Percentiles rank a stretch among this genome's conserved stretches.
phyloP scores from a whole-genome alignment of 2,329 filamentous ascomycete genomes.

The Arachnomyces sp. region DNA sequence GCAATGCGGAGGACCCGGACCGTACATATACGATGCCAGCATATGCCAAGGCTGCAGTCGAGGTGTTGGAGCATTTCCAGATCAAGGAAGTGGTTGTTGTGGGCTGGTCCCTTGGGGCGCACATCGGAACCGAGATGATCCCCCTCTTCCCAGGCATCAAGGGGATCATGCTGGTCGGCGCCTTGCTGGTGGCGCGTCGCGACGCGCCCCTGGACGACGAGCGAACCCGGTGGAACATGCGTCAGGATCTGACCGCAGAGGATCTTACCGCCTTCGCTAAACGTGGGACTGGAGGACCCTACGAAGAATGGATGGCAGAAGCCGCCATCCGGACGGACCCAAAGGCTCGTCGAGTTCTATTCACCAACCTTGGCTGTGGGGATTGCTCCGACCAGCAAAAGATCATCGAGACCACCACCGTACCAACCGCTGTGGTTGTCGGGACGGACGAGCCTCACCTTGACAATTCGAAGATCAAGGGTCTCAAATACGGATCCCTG shows the following conservation, averaged over 20 bases:
- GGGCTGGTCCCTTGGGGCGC: conserved; percentile 25
- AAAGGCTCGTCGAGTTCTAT: conserved; percentile 1
- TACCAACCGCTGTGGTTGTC: conserved; percentile 2
- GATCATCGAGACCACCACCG: background rate
- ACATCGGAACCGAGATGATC: conserved; percentile 22
- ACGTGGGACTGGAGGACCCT: background rate
- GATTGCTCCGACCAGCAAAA: conserved; percentile 1
- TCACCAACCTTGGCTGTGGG: conserved; percentile 1
- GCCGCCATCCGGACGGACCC: no score
- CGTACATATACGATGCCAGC: conserved; percentile 21
- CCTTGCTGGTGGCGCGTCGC: conserved; percentile 12
- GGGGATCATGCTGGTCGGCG: conserved; percentile 21
- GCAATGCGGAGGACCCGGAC: conserved; percentile 19
- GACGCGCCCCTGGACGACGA: no score
- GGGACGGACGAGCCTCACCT: background rate
- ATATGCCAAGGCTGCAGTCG: conserved; percentile 23
- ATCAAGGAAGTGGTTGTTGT: conserved; percentile 19
- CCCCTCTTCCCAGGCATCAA: conserved; percentile 14
- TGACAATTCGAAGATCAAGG: conserved; percentile 2
- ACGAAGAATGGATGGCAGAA: background rate
- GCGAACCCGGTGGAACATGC: background rate
- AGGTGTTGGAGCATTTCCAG: conserved; percentile 20
- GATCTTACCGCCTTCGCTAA: background rate
- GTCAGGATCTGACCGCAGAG: background rate
- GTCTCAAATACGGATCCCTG: conserved; percentile 4